phyloP scores from a whole-genome alignment of 371 early-diverging fungal genomes.

The Mortierella sp. region DNA sequence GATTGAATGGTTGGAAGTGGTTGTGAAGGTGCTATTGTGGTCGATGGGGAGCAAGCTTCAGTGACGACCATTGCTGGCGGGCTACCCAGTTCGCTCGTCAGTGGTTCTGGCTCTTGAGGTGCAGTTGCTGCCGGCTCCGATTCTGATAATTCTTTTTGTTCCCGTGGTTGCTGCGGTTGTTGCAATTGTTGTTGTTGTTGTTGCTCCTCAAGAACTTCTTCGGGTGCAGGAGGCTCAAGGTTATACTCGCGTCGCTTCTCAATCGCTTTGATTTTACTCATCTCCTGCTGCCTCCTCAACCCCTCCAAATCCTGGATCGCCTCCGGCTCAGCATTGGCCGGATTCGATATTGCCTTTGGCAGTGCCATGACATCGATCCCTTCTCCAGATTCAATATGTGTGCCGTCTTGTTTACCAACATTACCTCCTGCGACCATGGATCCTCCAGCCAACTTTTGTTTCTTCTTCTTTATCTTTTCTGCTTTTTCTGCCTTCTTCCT shows the following conservation, averaged over 20 bases:
- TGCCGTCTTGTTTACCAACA: background rate
- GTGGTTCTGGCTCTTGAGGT: background rate
- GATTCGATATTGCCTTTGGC: background rate
- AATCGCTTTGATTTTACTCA: conserved; percentile 10
- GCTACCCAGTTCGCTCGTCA: background rate
- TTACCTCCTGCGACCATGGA: background rate
- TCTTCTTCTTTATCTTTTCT: background rate
- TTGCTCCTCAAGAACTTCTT: background rate
- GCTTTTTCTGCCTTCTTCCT: background rate
- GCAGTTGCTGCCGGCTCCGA: too few relatives aligned
- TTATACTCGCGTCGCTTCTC: conserved; percentile 38
- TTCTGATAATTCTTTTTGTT: background rate
- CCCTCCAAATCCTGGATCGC: conserved; percentile 35
- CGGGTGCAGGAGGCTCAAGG: background rate
- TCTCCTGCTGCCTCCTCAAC: conserved; percentile 24
- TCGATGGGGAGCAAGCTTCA: background rate
- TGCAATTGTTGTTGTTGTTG: background rate
- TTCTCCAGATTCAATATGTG: background rate
- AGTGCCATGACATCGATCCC: background rate
- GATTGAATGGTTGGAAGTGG: background rate
- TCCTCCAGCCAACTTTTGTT: background rate
- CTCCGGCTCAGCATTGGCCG: conserved; percentile 8
- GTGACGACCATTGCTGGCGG: background rate
- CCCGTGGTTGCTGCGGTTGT: too few relatives aligned
- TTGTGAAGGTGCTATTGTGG: background rate